Evolutionary conservation across 2,329 filamentous ascomycete genomes (phyloP).

Genomic region (Exophiala bonariae): DNA sequence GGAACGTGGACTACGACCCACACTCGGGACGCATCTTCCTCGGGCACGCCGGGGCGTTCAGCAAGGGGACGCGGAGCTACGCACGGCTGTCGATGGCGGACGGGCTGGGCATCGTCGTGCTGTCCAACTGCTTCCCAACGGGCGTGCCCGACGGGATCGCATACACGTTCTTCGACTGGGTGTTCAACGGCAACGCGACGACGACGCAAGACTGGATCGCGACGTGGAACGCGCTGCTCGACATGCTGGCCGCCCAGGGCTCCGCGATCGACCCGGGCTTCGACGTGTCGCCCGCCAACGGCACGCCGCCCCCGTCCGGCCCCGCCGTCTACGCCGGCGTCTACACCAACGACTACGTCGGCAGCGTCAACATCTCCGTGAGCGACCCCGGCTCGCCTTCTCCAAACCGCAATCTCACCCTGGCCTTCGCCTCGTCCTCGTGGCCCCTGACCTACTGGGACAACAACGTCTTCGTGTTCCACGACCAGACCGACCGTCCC

Average conservation of each 20-base stretch:
- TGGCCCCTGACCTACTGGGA: slow-evolving; percentile 1
- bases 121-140: slow-evolving; percentile 6
- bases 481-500: background rate
- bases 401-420: slow-evolving; percentile 1
- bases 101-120: slow-evolving; percentile 5
- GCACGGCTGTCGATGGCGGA: slow-evolving; percentile 1
- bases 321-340: background rate
- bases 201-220: background rate
- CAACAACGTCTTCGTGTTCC: slow-evolving; percentile 1
- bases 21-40: slow-evolving; percentile 2
- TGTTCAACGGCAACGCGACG: slow-evolving; percentile 1
- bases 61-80: background rate
- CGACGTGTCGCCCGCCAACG: background rate
- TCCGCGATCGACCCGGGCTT: background rate
- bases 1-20: slow-evolving; percentile 7
- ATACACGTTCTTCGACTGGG: slow-evolving; percentile 5
- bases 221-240: background rate
- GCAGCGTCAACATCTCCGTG: background rate
- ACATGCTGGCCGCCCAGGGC: background rate
- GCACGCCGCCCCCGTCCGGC: background rate
- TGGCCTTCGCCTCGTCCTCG: background rate
- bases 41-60: slow-evolving; percentile 7
- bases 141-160: slow-evolving; percentile 4
- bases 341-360: slow-evolving; percentile 5
- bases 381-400: background rate